Percentiles rank a stretch among this genome's conserved stretches.
Evolutionary conservation across 2,329 filamentous ascomycete species (phyloP).

Genomic region (Fusarium sp.): DNA sequence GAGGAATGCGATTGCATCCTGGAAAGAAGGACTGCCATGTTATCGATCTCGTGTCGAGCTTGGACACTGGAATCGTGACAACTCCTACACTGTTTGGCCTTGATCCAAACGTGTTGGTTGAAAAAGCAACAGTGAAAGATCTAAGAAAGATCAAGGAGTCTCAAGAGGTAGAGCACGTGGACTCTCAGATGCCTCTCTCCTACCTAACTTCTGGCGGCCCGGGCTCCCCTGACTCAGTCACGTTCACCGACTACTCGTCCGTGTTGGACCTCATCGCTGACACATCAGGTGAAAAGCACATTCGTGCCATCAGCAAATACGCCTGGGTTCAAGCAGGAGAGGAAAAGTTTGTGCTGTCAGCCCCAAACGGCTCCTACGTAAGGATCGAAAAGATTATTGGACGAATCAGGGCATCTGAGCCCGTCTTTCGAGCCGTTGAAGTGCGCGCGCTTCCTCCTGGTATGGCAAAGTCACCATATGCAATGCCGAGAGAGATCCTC

Average conservation of each 20-base stretch:
- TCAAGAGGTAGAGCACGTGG: conserved; percentile 55
- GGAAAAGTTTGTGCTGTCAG: conserved; percentile 76
- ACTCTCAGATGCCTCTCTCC: conserved; percentile 20
- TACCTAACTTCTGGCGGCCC: conserved; percentile 20
- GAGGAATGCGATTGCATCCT: conserved; percentile 85
- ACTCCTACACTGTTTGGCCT: conserved; percentile 94
- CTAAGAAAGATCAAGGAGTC: conserved; percentile 66
- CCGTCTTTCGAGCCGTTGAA: conserved; percentile 58
- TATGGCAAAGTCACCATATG: conserved; percentile 68
- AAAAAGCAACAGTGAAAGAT: conserved; percentile 71
- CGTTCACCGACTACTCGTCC: conserved; percentile 90
- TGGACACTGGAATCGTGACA: conserved; percentile 86
- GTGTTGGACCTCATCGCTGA: conserved; percentile 92
- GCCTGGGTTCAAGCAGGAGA: conserved; percentile 86
- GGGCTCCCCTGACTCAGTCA: conserved; percentile 60
- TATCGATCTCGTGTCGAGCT: conserved; percentile 92
- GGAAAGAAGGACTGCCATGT: conserved; percentile 91
- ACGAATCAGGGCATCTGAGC: conserved; percentile 33
- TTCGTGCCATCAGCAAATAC: conserved; percentile 78
- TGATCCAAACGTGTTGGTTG: conserved; percentile 81
- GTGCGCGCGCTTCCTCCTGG: conserved; percentile 58
- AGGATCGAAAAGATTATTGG: conserved; percentile 57
- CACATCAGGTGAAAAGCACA: conserved; percentile 79
- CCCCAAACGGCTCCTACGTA: conserved; percentile 70
- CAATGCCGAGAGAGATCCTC: conserved; percentile 75